Evolutionary conservation across 2,329 filamentous ascomycete genomes (phyloP), one percentile per base, ranked within the genome.

Genomic region (Alternaria gaisen): DNA sequence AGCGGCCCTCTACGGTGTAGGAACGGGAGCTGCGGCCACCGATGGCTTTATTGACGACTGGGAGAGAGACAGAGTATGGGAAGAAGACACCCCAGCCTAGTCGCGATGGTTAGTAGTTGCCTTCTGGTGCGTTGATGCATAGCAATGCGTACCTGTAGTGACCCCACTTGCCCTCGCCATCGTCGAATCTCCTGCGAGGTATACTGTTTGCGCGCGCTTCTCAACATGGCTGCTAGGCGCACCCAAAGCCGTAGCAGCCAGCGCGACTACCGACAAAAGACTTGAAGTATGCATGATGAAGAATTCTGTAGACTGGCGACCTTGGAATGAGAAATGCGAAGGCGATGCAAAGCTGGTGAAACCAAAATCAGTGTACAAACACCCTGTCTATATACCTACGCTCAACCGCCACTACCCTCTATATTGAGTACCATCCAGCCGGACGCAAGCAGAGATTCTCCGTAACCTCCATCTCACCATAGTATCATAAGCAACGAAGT

Each of bases 21-120:
- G 87, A 90, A 47, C 89, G 84, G 1, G 89, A 88, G 26, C 85
- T 88, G 51, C 89, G 86, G 20, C 90, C 90, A 9, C 83, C 88
- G 18, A 90, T 84, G 32, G 90, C 90, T 54, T 86, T 80, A 81
- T 92, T 92, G 65, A 85, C 81, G 6, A 90, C 84, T 0, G 80
- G 76, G 28, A 82, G 72, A 11, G 81, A 78, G 57, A 86, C 73
- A 42, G 82, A 86, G 70, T 86, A 83, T 47, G 82, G 79, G 14
- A 91, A 80, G 71, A 85, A 88, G 64, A 85, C 79, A 20, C 88
- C 89, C 88, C 89, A 91, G 43, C 89, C 89, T 83, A 24, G n/a
- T 30, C 11, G 24, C 3, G 14, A 36, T 16, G 40, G 22, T 55
- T 18, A 53, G 42, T 3, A 12, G 1, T 46, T 14, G 12, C 18